Base-by-base conservation (phyloP, 345 rosid species). In the Limnanthes douglasii region DNA sequence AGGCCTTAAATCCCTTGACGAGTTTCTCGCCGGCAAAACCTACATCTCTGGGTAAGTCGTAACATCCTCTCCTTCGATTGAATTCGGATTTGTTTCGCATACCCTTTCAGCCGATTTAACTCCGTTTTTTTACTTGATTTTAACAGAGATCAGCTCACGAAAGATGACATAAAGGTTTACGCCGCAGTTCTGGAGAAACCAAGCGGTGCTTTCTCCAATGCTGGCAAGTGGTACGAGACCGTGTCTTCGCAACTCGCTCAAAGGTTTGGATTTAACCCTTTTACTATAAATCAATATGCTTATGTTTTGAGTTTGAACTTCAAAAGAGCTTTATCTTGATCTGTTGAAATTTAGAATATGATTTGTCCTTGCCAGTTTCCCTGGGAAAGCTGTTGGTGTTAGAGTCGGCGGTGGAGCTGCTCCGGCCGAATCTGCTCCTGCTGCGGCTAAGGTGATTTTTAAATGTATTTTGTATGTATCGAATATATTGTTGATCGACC, bases 381-480 rank as follows among this genome's bases (percentile, higher is more conserved):
- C 95, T 1, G 86, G 95, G 0, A 79, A 76, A 63, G 82, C 97
- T 29, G 59, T 53, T 27, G 94, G 95, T 16, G 97, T 88, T 12
- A 64, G 60, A 15, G 5, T 79, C 41, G 81, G 84, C 29, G 72
- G 69, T 46, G 33, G 39, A 32, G 78, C 51, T 53, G 72, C 59
- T 43, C 35, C 72, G 5, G 62, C 49, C 47, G 61, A 60, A 39
- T 46, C 69, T 30, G 62, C 56, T 11, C 16, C 53, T 21, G 41
- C 62, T 51, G 45, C 25, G 29, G 41, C 49, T 24, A 13, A 50
- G 62, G 64, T 28, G n/a, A n/a, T n/a, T n/a, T n/a, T n/a, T n/a
- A n/a, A n/a, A n/a, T n/a, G n/a, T n/a, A n/a, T n/a, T n/a, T n/a
- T n/a, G n/a, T n/a, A n/a, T n/a, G n/a, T n/a, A n/a, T n/a, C n/a